Base-by-base conservation (phyloP, 208 protist genomes). In the Leishmania major region DNA sequence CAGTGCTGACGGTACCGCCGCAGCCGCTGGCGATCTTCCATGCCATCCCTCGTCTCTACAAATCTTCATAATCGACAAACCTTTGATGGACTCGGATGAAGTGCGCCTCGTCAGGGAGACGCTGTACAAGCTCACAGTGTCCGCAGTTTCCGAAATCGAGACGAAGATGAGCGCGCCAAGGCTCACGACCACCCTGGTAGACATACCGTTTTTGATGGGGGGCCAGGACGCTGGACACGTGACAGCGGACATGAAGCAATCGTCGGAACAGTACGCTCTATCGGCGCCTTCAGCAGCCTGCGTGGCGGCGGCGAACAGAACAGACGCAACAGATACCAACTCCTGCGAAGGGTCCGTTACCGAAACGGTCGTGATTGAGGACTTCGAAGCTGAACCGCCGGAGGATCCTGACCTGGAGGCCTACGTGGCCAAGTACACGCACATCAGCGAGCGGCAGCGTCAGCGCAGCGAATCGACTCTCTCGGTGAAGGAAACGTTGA, bases 41-140 rank as follows among this genome's bases (percentile, higher is more conserved):
- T 80, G 57, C 17, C 77, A 92, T 51, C 89, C 85, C 0, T 57
- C 77, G 19, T 62, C 76, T n/a, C 77, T 96, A 49, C 87, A 94
- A 53, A 84, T 94, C 10, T 93, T 92, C 59, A 83, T 96, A 35
- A 89, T 96, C 72, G 85, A 89, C 64, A 51, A 83, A 28, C 86
- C 86, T 6, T 77, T 96, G 28, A 92, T 96, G 90, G 82, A 88
- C 69, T 3, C 62, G 6, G 5, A 37, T 45, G 84, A 90, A 73
- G 17, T 84, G 6, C 53, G 75, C 31, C 37, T 79, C 28, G 19
- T 90, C 47, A 28, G 51, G 10, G 70, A 83, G 13, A 59, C 60
- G 40, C 64, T 89, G 79, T 78, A 66, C 8, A 82, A 78, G 49
- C 79, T 87, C 35, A 72, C 69, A 7, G 2, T 40, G 35, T 60